phyloP scores from a whole-genome alignment of 2,329 filamentous ascomycete species.

The Byssochlamys sp. region DNA sequence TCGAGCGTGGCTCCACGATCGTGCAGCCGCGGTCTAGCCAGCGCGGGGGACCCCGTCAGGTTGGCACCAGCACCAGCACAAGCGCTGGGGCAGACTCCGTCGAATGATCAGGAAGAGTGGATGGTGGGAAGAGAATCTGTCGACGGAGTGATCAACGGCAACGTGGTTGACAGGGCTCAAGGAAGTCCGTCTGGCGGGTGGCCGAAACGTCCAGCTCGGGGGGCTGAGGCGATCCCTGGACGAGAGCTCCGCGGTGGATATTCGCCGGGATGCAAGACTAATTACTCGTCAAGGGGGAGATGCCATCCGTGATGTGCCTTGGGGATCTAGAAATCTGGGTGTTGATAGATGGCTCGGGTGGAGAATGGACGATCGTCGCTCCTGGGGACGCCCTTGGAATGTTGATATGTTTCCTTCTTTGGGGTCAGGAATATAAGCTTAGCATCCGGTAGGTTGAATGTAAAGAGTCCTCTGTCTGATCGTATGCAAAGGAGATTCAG shows the following conservation, averaged over 20 bases:
- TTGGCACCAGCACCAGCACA: background rate
- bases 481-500: background rate
- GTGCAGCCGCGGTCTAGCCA: slow-evolving; percentile 9
- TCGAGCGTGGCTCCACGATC: slow-evolving; percentile 9
- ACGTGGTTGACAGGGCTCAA: slow-evolving; percentile 19
- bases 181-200: background rate
- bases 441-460: slow-evolving; percentile 9
- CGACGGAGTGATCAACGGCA: slow-evolving; percentile 11
- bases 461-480: background rate
- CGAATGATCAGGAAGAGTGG: background rate
- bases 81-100: background rate
- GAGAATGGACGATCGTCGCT: slow-evolving; percentile 5
- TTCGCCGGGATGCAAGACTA: background rate
- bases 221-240: slow-evolving; percentile 2
- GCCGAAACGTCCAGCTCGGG: background rate
- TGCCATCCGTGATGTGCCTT: background rate
- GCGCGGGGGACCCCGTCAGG: slow-evolving; percentile 8
- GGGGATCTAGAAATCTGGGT: background rate
- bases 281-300: background rate
- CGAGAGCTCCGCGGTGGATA: background rate
- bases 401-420: slow-evolving; percentile 9
- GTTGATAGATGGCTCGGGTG: background rate
- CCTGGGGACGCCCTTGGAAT: slow-evolving; percentile 7
- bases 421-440: slow-evolving; percentile 15
- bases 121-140: background rate